A percentile compares a stretch with the other conserved stretches of the same genome.
phyloP scores from a whole-genome alignment of 495 filamentous ascomycete genomes.

The Tuber borchii region DNA sequence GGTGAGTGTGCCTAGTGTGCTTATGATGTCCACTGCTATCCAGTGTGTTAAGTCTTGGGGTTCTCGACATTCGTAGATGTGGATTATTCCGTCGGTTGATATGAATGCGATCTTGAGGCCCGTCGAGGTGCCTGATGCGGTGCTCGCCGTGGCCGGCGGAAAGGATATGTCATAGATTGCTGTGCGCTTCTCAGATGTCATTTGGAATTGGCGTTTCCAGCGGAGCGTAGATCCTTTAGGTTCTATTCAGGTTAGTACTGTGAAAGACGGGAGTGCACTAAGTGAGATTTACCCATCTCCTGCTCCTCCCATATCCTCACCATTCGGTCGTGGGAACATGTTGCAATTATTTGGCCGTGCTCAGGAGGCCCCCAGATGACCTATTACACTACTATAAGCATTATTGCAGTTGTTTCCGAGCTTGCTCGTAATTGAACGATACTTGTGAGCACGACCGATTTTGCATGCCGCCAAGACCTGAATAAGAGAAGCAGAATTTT shows the following conservation, averaged over 20 bases:
- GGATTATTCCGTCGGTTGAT: conserved; percentile 69
- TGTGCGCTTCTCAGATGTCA: conserved; percentile 40
- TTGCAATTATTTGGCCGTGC: conserved; percentile 41
- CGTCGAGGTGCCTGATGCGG: conserved; percentile 56
- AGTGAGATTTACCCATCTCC: conserved; percentile 34
- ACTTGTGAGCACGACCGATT: too few relatives aligned
- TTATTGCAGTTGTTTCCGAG: conserved; percentile 10
- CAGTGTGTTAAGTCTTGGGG: conserved; percentile 75
- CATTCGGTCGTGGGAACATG: conserved; percentile 39
- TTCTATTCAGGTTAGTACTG: conserved; percentile 22
- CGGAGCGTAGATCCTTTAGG: conserved; percentile 31
- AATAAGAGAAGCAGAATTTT: too few relatives aligned
- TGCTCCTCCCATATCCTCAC: conserved; percentile 42
- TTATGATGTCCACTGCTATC: conserved; percentile 62
- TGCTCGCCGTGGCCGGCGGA: conserved; percentile 43
- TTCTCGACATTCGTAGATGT: conserved; percentile 77
- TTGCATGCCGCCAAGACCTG: too few relatives aligned
- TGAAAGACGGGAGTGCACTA: neutral
- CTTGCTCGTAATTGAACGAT: neutral
- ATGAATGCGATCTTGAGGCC: conserved; percentile 77
- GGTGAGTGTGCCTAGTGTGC: conserved; percentile 58
- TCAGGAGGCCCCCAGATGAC: conserved; percentile 42
- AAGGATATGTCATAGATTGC: conserved; percentile 43
- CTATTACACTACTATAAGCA: conserved; percentile 9
- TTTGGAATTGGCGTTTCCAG: conserved; percentile 42